These are phyloP conservation scores for Urtica urens DNA, from an alignment of 306 rosid genomes.

Conservation along the genomic window DNA sequence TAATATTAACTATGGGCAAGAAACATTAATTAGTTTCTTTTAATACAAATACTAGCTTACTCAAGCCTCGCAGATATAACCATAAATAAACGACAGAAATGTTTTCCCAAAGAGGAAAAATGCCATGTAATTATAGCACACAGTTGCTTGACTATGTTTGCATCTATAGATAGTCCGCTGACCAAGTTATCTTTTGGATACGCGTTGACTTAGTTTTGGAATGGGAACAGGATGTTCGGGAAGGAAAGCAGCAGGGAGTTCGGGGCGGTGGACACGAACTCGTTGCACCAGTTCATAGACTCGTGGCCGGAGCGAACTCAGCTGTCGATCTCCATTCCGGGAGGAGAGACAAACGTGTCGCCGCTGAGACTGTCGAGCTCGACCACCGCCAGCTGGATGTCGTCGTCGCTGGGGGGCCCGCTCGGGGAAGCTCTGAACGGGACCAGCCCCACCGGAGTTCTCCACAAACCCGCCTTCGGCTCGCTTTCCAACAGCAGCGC, in stretches of 20 bases:
- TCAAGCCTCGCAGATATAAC: too few species aligned
- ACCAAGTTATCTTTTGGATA: too few species aligned
- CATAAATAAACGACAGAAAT: too few species aligned
- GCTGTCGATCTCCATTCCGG: constrained; percentile 60
- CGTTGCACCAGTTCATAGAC: constrained; percentile 66
- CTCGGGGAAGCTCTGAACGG: constrained; percentile 88
- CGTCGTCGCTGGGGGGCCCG: constrained; percentile 76
- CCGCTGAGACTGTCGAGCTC: constrained; percentile 56
- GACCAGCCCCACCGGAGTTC: constrained; percentile 80
- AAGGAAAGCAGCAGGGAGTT: constrained; percentile 20
- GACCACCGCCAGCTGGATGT: constrained; percentile 54
- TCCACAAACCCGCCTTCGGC: constrained; percentile 64
- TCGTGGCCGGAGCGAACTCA: constrained; percentile 64
- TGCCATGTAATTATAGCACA: too few species aligned
- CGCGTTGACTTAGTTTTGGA: too few species aligned
- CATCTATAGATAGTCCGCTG: too few species aligned
- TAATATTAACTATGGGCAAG: too few species aligned
- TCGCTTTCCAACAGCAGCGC: constrained; percentile 84
- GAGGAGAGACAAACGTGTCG: constrained; percentile 47
- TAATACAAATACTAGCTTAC: too few species aligned
- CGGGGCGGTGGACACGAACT: too few species aligned
- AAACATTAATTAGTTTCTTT: too few species aligned
- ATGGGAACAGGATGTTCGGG: background rate
- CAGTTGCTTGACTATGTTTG: too few species aligned
- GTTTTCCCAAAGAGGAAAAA: too few species aligned